Conservation (phyloP, 306 rosid genomes). For the Dalbergia oliveri region DNA sequence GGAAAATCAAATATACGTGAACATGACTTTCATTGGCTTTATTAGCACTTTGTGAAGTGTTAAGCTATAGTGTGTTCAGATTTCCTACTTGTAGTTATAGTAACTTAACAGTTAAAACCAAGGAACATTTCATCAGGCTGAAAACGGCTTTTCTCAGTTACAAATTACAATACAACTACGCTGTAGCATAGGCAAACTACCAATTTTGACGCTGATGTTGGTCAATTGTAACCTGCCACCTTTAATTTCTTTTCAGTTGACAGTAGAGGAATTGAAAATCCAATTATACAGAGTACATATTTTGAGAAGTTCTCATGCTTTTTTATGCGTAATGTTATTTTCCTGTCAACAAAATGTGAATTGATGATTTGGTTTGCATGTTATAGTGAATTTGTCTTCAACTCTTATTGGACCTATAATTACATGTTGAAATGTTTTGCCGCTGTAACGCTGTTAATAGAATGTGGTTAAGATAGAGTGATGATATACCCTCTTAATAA, state of each 20-base stretch:
- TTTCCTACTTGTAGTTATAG: neutral
- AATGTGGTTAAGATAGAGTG: neutral
- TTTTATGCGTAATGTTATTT: neutral
- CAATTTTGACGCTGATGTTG: neutral
- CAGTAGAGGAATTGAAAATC: no score
- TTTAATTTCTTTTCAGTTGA: neutral
- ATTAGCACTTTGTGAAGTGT: neutral
- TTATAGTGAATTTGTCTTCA: neutral
- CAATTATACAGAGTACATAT: neutral
- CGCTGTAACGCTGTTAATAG: neutral
- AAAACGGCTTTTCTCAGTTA: neutral
- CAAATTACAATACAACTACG: neutral
- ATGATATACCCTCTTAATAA: no score
- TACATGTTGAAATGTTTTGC: neutral
- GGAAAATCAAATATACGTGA: conserved; percentile 2
- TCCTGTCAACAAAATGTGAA: conserved; percentile 10
- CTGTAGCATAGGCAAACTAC: neutral
- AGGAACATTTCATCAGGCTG: neutral
- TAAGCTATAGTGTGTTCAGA: neutral
- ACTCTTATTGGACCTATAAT: conserved; percentile 1
- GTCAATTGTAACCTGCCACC: conserved; percentile 7
- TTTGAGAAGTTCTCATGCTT: neutral
- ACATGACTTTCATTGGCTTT: neutral
- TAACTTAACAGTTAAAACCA: neutral
- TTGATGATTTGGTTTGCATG: neutral